phyloP scores from a whole-genome alignment of 2,329 filamentous ascomycete species.

The Aspergillus oerlinghausenensis region DNA sequence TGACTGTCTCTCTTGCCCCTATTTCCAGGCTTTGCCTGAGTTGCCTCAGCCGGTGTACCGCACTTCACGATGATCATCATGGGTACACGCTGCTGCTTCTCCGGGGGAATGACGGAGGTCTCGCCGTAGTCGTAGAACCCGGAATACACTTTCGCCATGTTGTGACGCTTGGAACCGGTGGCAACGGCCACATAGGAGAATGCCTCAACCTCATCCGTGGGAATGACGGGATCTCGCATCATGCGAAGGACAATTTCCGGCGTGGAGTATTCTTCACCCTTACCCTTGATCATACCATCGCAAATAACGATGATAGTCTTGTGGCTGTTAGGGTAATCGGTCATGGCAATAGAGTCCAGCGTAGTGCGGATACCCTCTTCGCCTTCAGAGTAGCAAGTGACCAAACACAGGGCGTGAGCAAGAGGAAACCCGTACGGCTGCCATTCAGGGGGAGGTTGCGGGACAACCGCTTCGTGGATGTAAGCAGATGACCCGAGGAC shows the following conservation, averaged over 20 bases:
- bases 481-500: constrained; percentile 84
- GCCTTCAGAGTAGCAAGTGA: constrained; percentile 96
- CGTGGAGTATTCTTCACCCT: constrained; percentile 80
- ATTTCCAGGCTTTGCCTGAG: constrained; percentile 85
- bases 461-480: constrained; percentile 91
- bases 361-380: constrained; percentile 89
- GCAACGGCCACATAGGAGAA: constrained; percentile 97
- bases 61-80: constrained; percentile 98
- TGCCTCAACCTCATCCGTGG: constrained; percentile 74
- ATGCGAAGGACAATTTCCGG: constrained; percentile 87
- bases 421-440: constrained; percentile 95
- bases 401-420: constrained; percentile 87
- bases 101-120: constrained; percentile 69
- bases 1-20: constrained; percentile 98
- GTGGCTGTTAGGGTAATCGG: constrained; percentile 98
- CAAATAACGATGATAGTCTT: constrained; percentile 95
- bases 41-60: constrained; percentile 81
- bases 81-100: constrained; percentile 93
- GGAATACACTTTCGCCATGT: constrained; percentile 98
- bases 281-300: constrained; percentile 94
- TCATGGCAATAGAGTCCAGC: constrained; percentile 91
- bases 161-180: constrained; percentile 93
- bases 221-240: constrained; percentile 86
- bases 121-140: constrained; percentile 97
- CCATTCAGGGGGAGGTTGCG: constrained; percentile 94